phyloP scores from a whole-genome alignment of 371 early-diverging fungal genomes.

The Coemansia sp. region DNA sequence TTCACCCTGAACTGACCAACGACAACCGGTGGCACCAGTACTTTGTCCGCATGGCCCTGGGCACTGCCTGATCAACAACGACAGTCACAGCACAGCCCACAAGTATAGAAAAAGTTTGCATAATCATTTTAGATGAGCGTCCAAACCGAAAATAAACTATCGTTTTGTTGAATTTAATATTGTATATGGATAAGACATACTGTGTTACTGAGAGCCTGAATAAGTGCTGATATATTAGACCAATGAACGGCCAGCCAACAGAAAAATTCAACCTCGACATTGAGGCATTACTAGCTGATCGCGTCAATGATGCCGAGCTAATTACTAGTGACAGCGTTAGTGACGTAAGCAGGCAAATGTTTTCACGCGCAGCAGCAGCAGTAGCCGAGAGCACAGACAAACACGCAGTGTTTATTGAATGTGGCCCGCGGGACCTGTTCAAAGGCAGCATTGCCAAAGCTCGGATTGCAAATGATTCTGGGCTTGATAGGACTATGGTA shows the following conservation, averaged over 20 bases:
- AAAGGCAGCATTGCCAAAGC: conserved; percentile 4
- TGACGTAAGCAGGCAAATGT: conserved; percentile 13
- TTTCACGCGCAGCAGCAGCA: conserved; percentile 15
- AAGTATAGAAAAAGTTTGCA: too few species aligned
- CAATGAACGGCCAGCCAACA: neutral
- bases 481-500: conserved; percentile 17
- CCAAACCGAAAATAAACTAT: too few species aligned
- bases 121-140: too few species aligned
- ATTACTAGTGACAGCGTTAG: conserved; percentile 5
- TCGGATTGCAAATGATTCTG: neutral
- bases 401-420: conserved; percentile 29
- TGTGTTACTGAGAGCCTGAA: too few species aligned
- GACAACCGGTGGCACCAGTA: conserved; percentile 84
- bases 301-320: conserved; percentile 30
- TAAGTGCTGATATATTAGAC: neutral
- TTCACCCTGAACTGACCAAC: conserved; percentile 92
- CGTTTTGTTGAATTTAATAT: too few species aligned
- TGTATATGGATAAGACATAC: too few species aligned
- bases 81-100: neutral
- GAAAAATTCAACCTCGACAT: conserved; percentile 7
- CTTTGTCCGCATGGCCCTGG: conserved; percentile 59
- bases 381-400: neutral
- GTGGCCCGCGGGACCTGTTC: conserved; percentile 15
- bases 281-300: conserved; percentile 33
- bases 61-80: neutral